Percentiles rank a stretch among this genome's conserved stretches.
Conservation (phyloP, 805 yeast species). For the Saccharomyces paradoxus region DNA sequence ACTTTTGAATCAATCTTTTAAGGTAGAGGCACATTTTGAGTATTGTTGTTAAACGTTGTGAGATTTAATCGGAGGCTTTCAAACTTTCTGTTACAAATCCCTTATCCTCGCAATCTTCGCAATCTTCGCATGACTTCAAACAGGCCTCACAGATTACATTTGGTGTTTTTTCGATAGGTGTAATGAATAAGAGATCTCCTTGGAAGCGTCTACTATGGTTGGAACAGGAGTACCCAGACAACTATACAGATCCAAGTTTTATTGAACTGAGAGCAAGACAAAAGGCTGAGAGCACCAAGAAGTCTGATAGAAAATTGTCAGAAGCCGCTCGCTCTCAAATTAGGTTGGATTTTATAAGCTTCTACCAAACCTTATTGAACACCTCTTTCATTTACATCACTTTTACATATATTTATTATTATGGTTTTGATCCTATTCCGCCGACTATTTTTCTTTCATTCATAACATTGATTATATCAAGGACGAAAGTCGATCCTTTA, state of each 20-base stretch:
- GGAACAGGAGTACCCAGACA: conserved; percentile 82
- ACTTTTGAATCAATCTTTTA: neutral
- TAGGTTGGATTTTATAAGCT: conserved; percentile 18
- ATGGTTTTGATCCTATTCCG: conserved; percentile 17
- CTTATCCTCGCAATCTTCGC: neutral
- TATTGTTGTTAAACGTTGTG: neutral
- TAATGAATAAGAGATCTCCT: conserved; percentile 25
- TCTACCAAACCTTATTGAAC: conserved; percentile 38
- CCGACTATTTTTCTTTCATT: conserved; percentile 14
- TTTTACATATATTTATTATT: conserved; percentile 35
- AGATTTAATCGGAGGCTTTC: neutral
- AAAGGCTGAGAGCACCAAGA: conserved; percentile 11
- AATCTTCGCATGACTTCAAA: neutral
- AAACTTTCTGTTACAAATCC: neutral
- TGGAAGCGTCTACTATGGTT: conserved; percentile 87
- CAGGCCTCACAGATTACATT: neutral
- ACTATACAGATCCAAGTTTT: conserved; percentile 76
- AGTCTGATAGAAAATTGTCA: conserved; percentile 9
- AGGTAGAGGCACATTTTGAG: neutral
- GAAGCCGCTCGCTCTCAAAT: conserved; percentile 11
- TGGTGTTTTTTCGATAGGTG: neutral
- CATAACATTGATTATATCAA: conserved; percentile 21
- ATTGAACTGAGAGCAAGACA: conserved; percentile 30
- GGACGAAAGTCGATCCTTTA: neutral
- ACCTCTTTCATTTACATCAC: conserved; percentile 56